Evolutionary conservation across 2,329 filamentous ascomycete species (phyloP).

Genomic region (Madurella mycetomatis): DNA sequence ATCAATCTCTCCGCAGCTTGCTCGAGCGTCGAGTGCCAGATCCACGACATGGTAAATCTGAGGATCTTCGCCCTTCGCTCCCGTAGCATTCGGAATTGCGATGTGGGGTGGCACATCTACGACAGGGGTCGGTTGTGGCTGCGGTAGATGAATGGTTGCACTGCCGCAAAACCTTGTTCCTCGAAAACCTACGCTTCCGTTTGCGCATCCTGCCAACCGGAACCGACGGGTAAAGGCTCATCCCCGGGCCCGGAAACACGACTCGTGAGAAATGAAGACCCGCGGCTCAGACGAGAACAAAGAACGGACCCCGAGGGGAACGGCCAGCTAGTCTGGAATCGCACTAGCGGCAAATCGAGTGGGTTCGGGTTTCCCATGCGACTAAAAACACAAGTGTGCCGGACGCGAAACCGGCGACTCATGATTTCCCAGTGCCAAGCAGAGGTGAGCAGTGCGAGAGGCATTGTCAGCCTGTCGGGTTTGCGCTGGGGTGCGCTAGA

Average conservation of each 20-base stretch:
- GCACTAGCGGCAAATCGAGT: not conserved
- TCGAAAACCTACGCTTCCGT: slow-evolving; percentile 1
- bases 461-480: not conserved
- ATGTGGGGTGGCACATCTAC: slow-evolving; percentile 4
- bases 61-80: slow-evolving; percentile 15
- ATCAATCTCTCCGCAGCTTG: not conserved
- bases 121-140: slow-evolving; percentile 14
- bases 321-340: not conserved
- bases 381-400: no score
- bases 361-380: no score
- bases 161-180: slow-evolving; percentile 14
- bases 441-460: not conserved
- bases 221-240: slow-evolving; percentile 17
- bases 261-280: slow-evolving; percentile 4
- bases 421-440: not conserved
- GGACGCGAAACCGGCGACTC: not conserved
- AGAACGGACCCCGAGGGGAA: not conserved
- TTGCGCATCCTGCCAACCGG: not conserved
- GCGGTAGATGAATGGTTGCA: slow-evolving; percentile 15
- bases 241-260: slow-evolving; percentile 3
- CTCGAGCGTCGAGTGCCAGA: no score
- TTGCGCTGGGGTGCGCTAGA: no score
- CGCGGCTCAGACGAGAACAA: not conserved
- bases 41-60: not conserved
- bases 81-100: slow-evolving; percentile 7